phyloP scores from a whole-genome alignment of 2,329 filamentous ascomycete genomes.

The Hirsutella minnesotensis region DNA sequence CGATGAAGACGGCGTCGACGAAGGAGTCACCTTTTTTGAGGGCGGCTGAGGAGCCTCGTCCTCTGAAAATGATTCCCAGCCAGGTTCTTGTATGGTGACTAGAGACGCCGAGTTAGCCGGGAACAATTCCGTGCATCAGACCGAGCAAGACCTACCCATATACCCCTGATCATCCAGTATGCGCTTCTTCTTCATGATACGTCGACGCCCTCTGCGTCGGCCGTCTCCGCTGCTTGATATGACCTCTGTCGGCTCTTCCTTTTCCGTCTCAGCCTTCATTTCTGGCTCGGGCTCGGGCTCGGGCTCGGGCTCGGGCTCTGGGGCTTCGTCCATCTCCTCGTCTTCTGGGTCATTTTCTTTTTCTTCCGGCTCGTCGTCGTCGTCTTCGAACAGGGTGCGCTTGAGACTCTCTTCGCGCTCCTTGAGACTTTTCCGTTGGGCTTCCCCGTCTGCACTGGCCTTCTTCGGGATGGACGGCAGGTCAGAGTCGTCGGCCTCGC shows the following conservation, averaged over 20 bases:
- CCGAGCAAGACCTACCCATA: conserved; percentile 49
- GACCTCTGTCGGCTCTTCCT: conserved; percentile 32
- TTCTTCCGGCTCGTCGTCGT: conserved; percentile 36
- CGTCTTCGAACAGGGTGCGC: conserved; percentile 37
- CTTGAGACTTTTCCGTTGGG: conserved; percentile 17
- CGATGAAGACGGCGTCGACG: conserved; percentile 31
- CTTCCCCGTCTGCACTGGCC: conserved; percentile 10
- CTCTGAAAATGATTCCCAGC: conserved; percentile 90
- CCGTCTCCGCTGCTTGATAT: conserved; percentile 44
- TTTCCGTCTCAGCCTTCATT: conserved; percentile 13
- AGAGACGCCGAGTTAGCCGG: not conserved
- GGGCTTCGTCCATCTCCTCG: conserved; percentile 27
- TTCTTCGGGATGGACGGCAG: conserved; percentile 15
- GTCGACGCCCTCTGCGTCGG: conserved; percentile 62
- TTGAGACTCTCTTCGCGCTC: conserved; percentile 26
- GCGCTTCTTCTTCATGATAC: conserved; percentile 79
- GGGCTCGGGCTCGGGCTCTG: conserved; percentile 22
- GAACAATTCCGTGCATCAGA: not conserved
- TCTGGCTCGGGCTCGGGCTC: conserved; percentile 22
- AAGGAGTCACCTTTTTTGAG: conserved; percentile 40
- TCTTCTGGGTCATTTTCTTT: conserved; percentile 25
- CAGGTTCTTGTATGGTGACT: conserved; percentile 78
- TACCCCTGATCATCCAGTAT: conserved; percentile 83
- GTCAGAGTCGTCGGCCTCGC: conserved; percentile 26
- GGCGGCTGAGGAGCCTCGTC: conserved; percentile 53